phyloP scores from a whole-genome alignment of 2,329 filamentous ascomycete genomes.

The Orbilia oligospora region DNA sequence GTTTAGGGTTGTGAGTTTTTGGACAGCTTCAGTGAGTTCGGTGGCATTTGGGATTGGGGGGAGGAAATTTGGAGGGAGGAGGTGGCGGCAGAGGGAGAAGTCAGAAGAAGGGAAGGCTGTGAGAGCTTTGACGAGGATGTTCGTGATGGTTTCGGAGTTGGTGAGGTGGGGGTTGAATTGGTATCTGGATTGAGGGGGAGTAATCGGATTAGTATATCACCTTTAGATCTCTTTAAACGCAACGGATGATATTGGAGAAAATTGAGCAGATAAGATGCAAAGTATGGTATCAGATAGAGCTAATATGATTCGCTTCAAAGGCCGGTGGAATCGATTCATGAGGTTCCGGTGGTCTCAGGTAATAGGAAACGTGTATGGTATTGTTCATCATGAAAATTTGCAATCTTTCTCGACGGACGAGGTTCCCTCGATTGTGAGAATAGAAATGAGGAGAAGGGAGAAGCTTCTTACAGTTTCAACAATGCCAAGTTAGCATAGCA shows the following conservation, averaged over 20 bases:
- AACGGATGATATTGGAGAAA: background rate
- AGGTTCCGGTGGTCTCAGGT: conserved; percentile 78
- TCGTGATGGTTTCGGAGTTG: conserved; percentile 97
- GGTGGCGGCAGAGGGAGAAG: conserved; percentile 92
- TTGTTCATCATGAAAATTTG: conserved; percentile 77
- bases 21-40: conserved; percentile 89
- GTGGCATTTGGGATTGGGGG: conserved; percentile 71
- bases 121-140: conserved; percentile 97
- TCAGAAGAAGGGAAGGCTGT: conserved; percentile 97
- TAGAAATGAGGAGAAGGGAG: conserved; percentile 40
- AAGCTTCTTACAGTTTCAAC: conserved; percentile 89
- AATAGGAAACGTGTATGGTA: conserved; percentile 95
- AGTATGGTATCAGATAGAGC: conserved; percentile 77
- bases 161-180: conserved; percentile 99
- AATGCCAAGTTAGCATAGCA: conserved; percentile 96
- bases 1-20: conserved; percentile 87
- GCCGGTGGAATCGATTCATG: conserved; percentile 74
- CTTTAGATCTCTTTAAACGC: background rate
- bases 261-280: conserved; percentile 6
- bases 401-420: background rate
- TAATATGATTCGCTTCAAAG: conserved; percentile 70
- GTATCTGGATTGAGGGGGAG: conserved; percentile 76
- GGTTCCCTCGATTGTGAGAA: background rate
- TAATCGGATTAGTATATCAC: conserved; percentile 28
- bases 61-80: conserved; percentile 87